Evolutionary conservation across 768 basidiomycete species (phyloP).

Genomic region (Tubosaeta sp.): DNA sequence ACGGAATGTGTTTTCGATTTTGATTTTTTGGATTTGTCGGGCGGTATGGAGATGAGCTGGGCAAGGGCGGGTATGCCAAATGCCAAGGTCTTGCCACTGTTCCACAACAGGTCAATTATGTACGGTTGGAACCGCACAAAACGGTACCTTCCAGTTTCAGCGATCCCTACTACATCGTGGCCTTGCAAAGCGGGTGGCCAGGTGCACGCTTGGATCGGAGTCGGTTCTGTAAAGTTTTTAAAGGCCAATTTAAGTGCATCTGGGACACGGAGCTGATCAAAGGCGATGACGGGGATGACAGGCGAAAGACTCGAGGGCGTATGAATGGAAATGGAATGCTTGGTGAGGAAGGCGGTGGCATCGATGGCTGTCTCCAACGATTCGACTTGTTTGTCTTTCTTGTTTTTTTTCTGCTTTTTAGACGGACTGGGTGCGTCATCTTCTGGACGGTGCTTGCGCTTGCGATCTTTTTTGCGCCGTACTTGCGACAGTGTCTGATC

Average conservation of each 20-base stretch:
- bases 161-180: conserved; percentile 90
- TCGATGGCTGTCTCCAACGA: conserved; percentile 3
- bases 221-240: conserved; percentile 75
- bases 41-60: conserved; percentile 46
- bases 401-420: conserved; percentile 29
- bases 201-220: conserved; percentile 92
- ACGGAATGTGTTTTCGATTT: conserved; percentile 33
- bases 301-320: conserved; percentile 42
- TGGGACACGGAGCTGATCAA: conserved; percentile 69
- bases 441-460: conserved; percentile 19
- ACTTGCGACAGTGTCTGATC: conserved; percentile 1
- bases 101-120: conserved; percentile 3
- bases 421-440: conserved; percentile 7
- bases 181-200: conserved; percentile 87
- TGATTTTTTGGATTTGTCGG: conserved; percentile 28
- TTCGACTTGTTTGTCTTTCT: conserved; percentile 9
- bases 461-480: conserved; percentile 21
- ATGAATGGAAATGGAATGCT: conserved; percentile 72
- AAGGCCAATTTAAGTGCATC: conserved; percentile 59
- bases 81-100: conserved; percentile 91
- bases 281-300: conserved; percentile 66
- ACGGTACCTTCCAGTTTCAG: conserved; percentile 93
- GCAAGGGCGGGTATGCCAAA: conserved; percentile 91
- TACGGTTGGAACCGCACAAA: too few relatives aligned
- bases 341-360: conserved; percentile 59